phyloP scores from a whole-genome alignment of 2,329 filamentous ascomycete genomes.

The Calonectria ilicicola region DNA sequence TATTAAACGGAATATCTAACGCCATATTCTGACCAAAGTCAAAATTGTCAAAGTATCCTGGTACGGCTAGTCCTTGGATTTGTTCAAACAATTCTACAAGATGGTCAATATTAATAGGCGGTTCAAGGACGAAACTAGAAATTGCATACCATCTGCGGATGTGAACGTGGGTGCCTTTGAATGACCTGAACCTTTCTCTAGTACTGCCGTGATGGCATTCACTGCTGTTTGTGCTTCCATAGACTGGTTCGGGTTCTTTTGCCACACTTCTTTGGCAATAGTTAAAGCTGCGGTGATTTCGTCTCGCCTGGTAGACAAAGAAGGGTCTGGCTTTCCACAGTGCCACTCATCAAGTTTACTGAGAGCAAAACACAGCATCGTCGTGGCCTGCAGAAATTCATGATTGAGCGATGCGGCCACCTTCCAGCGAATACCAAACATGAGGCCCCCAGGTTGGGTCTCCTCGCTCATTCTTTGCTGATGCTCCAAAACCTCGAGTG shows the following conservation, averaged over 20 bases:
- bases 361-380: slow-evolving; percentile 34
- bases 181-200: background rate
- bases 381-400: slow-evolving; percentile 33
- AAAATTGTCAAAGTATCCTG: slow-evolving; percentile 10
- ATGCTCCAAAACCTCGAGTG: slow-evolving; percentile 28
- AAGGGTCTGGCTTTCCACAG: background rate
- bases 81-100: background rate
- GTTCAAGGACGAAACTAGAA: background rate
- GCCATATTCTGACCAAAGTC: slow-evolving; percentile 27
- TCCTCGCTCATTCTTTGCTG: slow-evolving; percentile 32
- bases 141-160: background rate
- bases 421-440: slow-evolving; percentile 36
- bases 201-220: background rate
- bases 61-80: background rate
- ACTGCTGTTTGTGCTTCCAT: slow-evolving; percentile 13
- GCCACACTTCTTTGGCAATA: background rate
- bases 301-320: background rate
- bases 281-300: background rate
- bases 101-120: background rate
- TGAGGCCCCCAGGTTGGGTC: slow-evolving; percentile 28
- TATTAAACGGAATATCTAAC: slow-evolving; percentile 26
- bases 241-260: slow-evolving; percentile 4
- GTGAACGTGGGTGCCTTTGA: too few relatives aligned
- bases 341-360: slow-evolving; percentile 4
- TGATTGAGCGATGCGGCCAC: slow-evolving; percentile 28